A percentile compares a stretch with the other conserved stretches of the same genome.
These are phyloP conservation scores for Tolypocladium inflatum DNA, from an alignment of 2,329 filamentous ascomycete genomes.

Conservation along the genomic window DNA sequence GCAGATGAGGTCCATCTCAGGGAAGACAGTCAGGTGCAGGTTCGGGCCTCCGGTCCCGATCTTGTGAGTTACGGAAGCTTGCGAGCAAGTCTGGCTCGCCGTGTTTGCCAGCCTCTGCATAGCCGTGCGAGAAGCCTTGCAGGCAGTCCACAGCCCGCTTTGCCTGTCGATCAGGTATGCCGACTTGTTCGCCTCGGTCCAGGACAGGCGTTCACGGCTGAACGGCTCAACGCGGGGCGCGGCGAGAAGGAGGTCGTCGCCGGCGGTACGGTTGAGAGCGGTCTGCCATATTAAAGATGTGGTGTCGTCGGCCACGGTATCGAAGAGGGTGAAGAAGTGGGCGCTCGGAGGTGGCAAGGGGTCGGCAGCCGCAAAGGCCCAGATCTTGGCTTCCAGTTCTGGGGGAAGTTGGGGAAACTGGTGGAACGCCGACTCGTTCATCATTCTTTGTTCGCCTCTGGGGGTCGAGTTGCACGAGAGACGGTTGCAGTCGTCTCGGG, in stretches of 20 bases:
- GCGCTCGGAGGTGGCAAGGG: neutral
- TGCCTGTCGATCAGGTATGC: neutral
- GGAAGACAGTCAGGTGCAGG: neutral
- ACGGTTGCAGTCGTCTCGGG: neutral
- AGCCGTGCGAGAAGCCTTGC: neutral
- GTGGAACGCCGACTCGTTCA: neutral
- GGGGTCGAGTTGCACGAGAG: neutral
- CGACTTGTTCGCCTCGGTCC: neutral
- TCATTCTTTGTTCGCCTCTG: neutral
- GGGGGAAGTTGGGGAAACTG: neutral
- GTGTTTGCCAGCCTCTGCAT: neutral
- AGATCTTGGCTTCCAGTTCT: neutral
- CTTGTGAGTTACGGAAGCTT: neutral
- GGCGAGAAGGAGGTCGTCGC: neutral
- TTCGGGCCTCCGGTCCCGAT: no score
- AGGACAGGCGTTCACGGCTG: neutral
- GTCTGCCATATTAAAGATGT: neutral
- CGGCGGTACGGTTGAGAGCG: neutral
- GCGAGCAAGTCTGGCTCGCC: neutral
- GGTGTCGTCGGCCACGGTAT: neutral
- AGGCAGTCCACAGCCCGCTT: neutral
- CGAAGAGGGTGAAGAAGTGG: neutral
- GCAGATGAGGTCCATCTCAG: neutral
- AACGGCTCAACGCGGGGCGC: neutral
- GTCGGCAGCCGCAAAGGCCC: neutral